phyloP scores from a whole-genome alignment of 352 stramenopile species.

The Phytopythium aichiense region DNA sequence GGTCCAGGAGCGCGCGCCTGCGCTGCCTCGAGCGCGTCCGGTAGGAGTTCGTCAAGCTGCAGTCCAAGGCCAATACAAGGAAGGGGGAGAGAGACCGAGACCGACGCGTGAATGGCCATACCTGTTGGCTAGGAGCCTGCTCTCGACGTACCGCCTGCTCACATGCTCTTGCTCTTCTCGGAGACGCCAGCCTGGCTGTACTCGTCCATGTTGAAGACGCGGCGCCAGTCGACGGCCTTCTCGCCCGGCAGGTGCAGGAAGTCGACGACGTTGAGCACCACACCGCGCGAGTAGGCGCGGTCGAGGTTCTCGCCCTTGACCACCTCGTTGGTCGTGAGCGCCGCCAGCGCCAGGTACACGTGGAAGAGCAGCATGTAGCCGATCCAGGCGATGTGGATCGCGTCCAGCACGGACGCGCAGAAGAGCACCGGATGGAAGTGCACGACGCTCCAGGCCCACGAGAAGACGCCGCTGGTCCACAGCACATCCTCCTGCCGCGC shows the following conservation, averaged over 20 bases:
- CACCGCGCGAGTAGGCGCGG: constrained; percentile 52
- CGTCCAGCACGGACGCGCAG: constrained; percentile 43
- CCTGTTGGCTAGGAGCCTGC: not conserved
- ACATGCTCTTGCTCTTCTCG: constrained; percentile 6
- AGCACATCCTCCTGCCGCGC: constrained; percentile 11
- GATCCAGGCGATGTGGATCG: constrained; percentile 69
- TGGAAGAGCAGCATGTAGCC: constrained; percentile 71
- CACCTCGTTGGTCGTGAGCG: constrained; percentile 79
- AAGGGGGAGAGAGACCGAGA: not conserved
- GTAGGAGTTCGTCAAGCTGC: constrained; percentile 11
- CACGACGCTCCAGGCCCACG: constrained; percentile 43
- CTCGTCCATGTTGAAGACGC: constrained; percentile 56
- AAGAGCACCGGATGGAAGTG: constrained; percentile 62
- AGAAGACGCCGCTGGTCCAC: constrained; percentile 14
- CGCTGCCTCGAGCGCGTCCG: constrained; percentile 63
- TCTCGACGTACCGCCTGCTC: not conserved
- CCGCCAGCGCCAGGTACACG: constrained; percentile 48
- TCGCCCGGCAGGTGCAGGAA: constrained; percentile 46
- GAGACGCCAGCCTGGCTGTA: constrained; percentile 10
- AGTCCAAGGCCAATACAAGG: not conserved
- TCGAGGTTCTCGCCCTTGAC: constrained; percentile 58
- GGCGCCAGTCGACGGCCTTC: constrained; percentile 45
- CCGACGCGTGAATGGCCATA: not conserved
- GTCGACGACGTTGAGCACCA: constrained; percentile 50
- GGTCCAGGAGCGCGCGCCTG: constrained; percentile 64